Evolutionary conservation across 371 early-diverging fungal genomes (phyloP), one percentile per base, ranked within the genome.

Genomic region (Lichtheimia hyalospora): DNA sequence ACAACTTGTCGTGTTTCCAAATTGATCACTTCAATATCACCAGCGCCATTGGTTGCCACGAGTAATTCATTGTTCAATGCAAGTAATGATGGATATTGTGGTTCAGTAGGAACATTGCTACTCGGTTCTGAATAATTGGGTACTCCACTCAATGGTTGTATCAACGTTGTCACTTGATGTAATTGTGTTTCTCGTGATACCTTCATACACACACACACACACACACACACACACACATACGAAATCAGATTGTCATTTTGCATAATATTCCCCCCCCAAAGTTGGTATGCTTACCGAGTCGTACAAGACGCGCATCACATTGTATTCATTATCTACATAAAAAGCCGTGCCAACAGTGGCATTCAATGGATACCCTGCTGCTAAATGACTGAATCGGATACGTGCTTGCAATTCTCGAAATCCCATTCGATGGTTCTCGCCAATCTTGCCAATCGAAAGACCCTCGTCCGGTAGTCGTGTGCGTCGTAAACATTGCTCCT

Each of bases 331-430:
- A 67, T 84, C 74, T 5, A 83, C 62, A 54, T 68, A 80, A 63
- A 79, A 81, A n/a, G 77, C 62, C 15, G 62, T 46, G 3, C 74
- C 69, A 2, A 52, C 28, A 0, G 55, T 52, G 5, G 64, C 49
- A 16, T 62, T 62, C 15, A 65, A 24, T 27, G 70, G 77, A 64
- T 58, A 63, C 0, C 83, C 87, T 28, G 71, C 57, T 42, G 80
- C 73, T 54, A 90, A 66, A 61, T 89, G 87, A 65, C 84, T 89
- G 61, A 78, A 84, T 34, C 85, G 82, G n/a, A 89, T 77, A n/a
- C 89, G 82, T 44, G 82, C 74, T 70, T 85, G 83, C 15, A 87
- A 60, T 58, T 90, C 88, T 42, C 88, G 78, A 57, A 86, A 90
- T 2, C 79, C 74, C 23, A 75, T 51, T 7, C 71, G 57, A 43